phyloP scores from a whole-genome alignment of 805 yeast species.

The Suhomyces canberraensis region DNA sequence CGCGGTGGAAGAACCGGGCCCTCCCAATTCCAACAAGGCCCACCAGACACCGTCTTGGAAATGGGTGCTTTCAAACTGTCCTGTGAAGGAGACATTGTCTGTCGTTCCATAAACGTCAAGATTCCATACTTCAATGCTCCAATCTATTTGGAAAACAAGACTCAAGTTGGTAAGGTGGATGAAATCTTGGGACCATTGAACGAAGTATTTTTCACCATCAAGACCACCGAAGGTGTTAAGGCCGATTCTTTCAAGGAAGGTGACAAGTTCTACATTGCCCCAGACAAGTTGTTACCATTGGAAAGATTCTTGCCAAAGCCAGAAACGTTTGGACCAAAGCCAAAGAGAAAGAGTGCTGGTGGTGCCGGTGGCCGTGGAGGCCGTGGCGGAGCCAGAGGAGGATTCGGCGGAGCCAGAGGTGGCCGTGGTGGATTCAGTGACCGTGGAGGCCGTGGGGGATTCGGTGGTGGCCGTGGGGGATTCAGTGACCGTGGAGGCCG shows the following conservation, averaged over 20 bases:
- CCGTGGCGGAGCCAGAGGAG: constrained; percentile 36
- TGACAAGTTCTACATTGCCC: constrained; percentile 92
- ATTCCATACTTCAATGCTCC: constrained; percentile 99
- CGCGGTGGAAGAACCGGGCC: constrained; percentile 73
- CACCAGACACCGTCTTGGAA: constrained; percentile 92
- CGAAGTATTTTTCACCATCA: constrained; percentile 96
- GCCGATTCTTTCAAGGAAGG: constrained; percentile 92
- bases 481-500: constrained; percentile 23
- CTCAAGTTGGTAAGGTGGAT: constrained; percentile 95
- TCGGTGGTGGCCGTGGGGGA: constrained; percentile 30
- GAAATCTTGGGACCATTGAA: constrained; percentile 97
- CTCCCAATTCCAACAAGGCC: constrained; percentile 76
- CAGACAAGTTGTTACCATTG: constrained; percentile 90
- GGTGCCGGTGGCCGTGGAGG: constrained; percentile 48
- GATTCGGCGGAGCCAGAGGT: constrained; percentile 21
- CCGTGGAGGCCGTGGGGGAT: constrained; percentile 29
- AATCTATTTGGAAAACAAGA: constrained; percentile 91
- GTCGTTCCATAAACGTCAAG: constrained; percentile 91
- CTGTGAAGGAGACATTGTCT: constrained; percentile 96
- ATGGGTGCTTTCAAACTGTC: constrained; percentile 91
- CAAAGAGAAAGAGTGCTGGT: constrained; percentile 64
- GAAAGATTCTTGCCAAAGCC: constrained; percentile 98
- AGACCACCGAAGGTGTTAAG: constrained; percentile 94
- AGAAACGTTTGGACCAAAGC: constrained; percentile 78
- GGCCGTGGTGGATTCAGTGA: constrained; percentile 33